Base-by-base conservation (phyloP, 345 rosid genomes). In the Nephelium lappaceum region DNA sequence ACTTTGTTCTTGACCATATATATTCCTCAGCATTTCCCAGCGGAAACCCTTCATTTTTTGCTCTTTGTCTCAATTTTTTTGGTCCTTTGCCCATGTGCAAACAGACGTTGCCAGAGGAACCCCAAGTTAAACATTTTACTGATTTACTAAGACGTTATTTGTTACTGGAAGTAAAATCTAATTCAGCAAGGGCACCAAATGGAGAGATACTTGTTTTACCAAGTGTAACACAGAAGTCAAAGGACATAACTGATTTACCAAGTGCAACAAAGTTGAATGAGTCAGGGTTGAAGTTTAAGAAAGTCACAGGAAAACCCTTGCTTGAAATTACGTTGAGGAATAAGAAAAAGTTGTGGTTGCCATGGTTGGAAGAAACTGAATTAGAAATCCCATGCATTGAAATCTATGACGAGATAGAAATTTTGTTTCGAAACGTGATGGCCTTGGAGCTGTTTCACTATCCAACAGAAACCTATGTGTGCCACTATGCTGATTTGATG, bases 371-470 rank as follows among this genome's bases (percentile, higher is more conserved):
- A 21, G 49, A 19, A 67, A 6, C 23, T 1, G 74, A 73, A 60
- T 5, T 73, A 4, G 6, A 67, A 27, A 36, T 73, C 4, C 78
- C 78, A 9, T 1, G 51, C 67, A 41, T 73, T 8, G 27, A n/a
- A 4, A 8, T 73, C 8, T 72, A 67, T 15, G 74, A 79, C 6
- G 23, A 65, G 3, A 73, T 74, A n/a, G 82, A 79, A 68, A 55
- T 15, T 23, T 41, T 73, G 8, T 47, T 79, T 6, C 74, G 74
- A 14, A 79, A 79, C 57, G 19, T 74, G 14, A 79, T 79, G 74
- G 82, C 82, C 0, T 41, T 66, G 2, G 74, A 79, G 69, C 61
- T 53, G 25, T 73, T 72, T 24, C 78, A 79, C 23, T 73, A 67
- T 38, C 69, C 73, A 2, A 8, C 21, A 0, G 53, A 74, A 24